Base-by-base conservation (phyloP, 257 asterid genomes). In the Cinchona pubescens region DNA sequence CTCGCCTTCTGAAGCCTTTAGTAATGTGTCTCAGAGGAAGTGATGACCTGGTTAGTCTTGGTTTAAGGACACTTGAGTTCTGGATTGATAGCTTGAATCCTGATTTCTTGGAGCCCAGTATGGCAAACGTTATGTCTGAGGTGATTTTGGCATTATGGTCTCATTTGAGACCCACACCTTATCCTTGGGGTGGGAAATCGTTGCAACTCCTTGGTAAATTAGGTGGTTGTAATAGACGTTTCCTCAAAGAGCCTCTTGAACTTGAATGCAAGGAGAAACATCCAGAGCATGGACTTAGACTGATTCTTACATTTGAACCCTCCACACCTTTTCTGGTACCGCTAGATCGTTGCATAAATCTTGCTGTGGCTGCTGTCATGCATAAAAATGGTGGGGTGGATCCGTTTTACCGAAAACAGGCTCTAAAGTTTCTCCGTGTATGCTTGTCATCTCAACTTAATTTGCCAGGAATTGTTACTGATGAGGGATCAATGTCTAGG, bases 31-130 rank as follows among this genome's bases (percentile, higher is more conserved):
- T 95, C 72, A 92, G 85, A 87, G 99, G 96, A 81, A 91, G 88
- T 81, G 98, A 92, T 82, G 99, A 92, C 71, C 88, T 95, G 37
- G 91, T 92, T 78, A 92, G 89, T 86, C 93, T 90, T 71, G 96
- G 98, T 83, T 85, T 95, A 80, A 91, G 98, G 83, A 95, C 99
- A 68, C 98, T 95, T 71, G 99, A 95, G 83, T 95, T 95, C 88
- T 95, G 99, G 99, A 92, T 95, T 77, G 99, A 95, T 85, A 95
- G 99, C 89, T 86, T 95, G 87, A 95, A 95, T 83, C 99, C 99
- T 82, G 99, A 95, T 80, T 95, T 95, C 82, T 80, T 95, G 80
- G 99, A 95, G 85, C 99, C 99, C 71, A 95, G 98, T 83, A 95
- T 95, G 99, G 99, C 99, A 73, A 95, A 91, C 85, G 98, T 92